Evolutionary conservation across 345 rosid genomes (phyloP).

Genomic region (Diplotaxis tenuifolia): DNA sequence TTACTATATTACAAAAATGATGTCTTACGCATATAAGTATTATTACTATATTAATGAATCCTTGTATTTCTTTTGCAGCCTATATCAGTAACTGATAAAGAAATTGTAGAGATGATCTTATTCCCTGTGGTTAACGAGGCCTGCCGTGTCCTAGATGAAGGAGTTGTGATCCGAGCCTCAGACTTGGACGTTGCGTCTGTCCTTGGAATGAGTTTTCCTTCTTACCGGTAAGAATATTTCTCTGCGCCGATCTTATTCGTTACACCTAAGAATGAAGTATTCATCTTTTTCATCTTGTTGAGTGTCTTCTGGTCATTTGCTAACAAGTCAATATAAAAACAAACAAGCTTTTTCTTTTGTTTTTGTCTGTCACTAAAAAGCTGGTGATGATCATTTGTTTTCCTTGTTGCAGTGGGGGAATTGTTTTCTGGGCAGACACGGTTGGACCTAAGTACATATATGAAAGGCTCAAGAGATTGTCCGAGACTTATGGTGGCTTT

Average conservation of each 20-base stretch:
- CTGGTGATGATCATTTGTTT: conserved; percentile 6
- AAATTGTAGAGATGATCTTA: conserved; percentile 83
- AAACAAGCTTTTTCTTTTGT: neutral
- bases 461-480: conserved; percentile 68
- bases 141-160: conserved; percentile 83
- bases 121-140: conserved; percentile 94
- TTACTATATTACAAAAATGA: neutral
- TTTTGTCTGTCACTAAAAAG: neutral
- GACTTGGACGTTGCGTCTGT: conserved; percentile 92
- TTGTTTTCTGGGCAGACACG: conserved; percentile 85
- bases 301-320: neutral
- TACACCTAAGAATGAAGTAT: neutral
- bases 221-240: conserved; percentile 61
- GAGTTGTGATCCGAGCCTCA: conserved; percentile 73
- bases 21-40: conserved; percentile 5
- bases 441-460: conserved; percentile 67
- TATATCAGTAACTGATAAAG: conserved; percentile 67
- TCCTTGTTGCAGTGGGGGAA: conserved; percentile 64
- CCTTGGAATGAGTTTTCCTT: conserved; percentile 97
- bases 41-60: neutral
- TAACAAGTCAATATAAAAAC: neutral
- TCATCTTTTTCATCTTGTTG: neutral
- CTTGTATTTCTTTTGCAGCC: conserved; percentile 49
- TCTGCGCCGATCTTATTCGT: neutral
- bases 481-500: conserved; percentile 61